phyloP scores from a whole-genome alignment of 768 basidiomycete species.

The Cystoderma amianthinum region DNA sequence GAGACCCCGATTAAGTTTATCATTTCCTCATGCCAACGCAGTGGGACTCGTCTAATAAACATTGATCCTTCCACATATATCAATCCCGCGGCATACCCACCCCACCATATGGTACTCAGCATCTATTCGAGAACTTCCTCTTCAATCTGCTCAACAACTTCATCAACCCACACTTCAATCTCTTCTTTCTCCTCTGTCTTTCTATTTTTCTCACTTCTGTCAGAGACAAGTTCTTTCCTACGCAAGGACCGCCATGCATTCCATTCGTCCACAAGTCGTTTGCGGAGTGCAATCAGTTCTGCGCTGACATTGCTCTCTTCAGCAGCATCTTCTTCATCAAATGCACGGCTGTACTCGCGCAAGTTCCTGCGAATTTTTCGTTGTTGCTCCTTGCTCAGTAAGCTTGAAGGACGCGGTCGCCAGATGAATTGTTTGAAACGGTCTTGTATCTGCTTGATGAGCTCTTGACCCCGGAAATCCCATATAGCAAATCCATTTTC shows the following conservation, averaged over 20 bases:
- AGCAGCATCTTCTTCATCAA: constrained; percentile 95
- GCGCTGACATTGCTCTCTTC: constrained; percentile 94
- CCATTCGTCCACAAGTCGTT: constrained; percentile 96
- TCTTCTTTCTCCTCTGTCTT: constrained; percentile 61
- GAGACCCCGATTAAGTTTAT: constrained; percentile 6
- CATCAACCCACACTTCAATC: constrained; percentile 92
- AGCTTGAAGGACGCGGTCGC: constrained; percentile 89
- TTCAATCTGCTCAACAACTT: constrained; percentile 88
- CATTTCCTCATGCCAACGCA: constrained; percentile 6
- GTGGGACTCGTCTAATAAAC: constrained; percentile 9
- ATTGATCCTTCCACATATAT: constrained; percentile 11
- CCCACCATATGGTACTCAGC: constrained; percentile 6
- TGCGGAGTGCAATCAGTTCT: constrained; percentile 84
- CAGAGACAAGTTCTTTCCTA: constrained; percentile 58
- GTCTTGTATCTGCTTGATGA: constrained; percentile 84
- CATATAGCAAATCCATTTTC: constrained; percentile 96
- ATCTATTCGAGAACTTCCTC: constrained; percentile 56
- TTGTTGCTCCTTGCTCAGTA: constrained; percentile 85
- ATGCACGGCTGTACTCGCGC: constrained; percentile 82
- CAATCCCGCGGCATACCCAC: background rate
- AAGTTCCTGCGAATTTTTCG: constrained; percentile 82
- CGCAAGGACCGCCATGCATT: constrained; percentile 88
- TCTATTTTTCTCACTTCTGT: constrained; percentile 32
- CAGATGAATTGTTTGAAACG: constrained; percentile 99
- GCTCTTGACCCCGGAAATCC: constrained; percentile 97